Evolutionary conservation across 1,284 basidiomycete species (phyloP), one percentile per base, ranked within the genome.

Genomic region (Leccinum angustisporum): DNA sequence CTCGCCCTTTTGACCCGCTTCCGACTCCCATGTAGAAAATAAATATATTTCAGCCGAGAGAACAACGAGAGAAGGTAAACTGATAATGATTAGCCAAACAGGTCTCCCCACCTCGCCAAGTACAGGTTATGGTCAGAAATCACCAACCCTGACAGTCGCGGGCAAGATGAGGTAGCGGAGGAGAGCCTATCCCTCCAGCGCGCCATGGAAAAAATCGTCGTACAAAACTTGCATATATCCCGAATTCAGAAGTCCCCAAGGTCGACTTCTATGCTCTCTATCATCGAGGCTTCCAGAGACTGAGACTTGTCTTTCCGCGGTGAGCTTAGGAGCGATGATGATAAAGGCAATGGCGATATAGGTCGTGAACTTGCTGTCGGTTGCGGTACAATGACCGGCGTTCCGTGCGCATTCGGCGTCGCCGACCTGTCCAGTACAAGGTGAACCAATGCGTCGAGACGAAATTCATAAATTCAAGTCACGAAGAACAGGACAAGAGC

Each of bases 221-320:
- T n/a, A 63, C 55, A 55, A 25, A 7, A 38, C 36, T 1, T 30
- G 31, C 33, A 56, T 25, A 61, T 54, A 30, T 59, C 18, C 55
- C 13, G 59, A 64, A 48, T 66, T 66, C 74, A 92, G 75, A 92
- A 92, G 74, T 92, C 90, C 52, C 90, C 90, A 40, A 92, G 78
- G 72, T 92, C 90, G 63, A 92, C 81, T 65, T 92, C 90, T 66
- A 92, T 82, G 27, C 80, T 81, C 59, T 88, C 84, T 65, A 90
- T 81, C 50, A 91, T 72, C 18, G 81, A 78, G 9, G 82, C 78
- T 70, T 87, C 84, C 57, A 88, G 80, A 54, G 81, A 80, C 70
- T 82, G n/a, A n/a, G n/a, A n/a, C n/a, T n/a, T 82, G 57, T 70
- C 70, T 21, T 70, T 75, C 58, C 72, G 75, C 16, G 68, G 71